Base-by-base conservation (phyloP, 208 protist species). In the Balamuthia mandrillaris region DNA sequence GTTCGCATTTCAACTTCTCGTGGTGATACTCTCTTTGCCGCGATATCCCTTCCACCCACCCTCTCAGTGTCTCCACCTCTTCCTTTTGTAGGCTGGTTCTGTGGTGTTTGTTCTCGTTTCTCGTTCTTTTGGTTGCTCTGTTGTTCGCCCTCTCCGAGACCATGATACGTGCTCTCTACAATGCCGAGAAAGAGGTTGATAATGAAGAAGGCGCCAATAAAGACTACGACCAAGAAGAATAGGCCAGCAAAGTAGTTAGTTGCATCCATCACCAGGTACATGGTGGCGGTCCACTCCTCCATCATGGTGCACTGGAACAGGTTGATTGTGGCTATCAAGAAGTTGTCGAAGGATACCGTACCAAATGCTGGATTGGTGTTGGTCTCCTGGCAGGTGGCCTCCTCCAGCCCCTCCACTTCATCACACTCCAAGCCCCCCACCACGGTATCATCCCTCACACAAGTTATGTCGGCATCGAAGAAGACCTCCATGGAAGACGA, bases 341-440 rank as follows among this genome's bases (percentile, higher is more conserved):
- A 60, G 75, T 88, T 86, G 56, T 88, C 85, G 21, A 74, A 88
- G 82, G n/a, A n/a, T n/a, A n/a, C n/a, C n/a, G 16, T 82, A n/a
- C n/a, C 18, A 31, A 66, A 27, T 14, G 47, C 74, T 66, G 33
- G 65, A 39, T 9, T n/a, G 24, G 74, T 39, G 42, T 81, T 81
- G n/a, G 24, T 7, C 7, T 51, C 74, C 21, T 24, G 31, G 74
- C 5, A 9, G 44, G 21, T 21, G 39, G 47, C 56, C 9, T 18
- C 18, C 14, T 47, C n/a, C n/a, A n/a, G 12, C 18, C 24, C 74
- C 56, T 18, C 61, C 6, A 75, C 31, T 21, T 21, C 49, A 18
- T 21, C 49, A 18, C 27, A 47, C n/a, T 84, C 74, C n/a, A 16
- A 21, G 12, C 66, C 66, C 14, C n/a, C 58, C 14, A 31, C 9